phyloP scores from a whole-genome alignment of 345 rosid species.

The Erysimum cheiranthoides region DNA sequence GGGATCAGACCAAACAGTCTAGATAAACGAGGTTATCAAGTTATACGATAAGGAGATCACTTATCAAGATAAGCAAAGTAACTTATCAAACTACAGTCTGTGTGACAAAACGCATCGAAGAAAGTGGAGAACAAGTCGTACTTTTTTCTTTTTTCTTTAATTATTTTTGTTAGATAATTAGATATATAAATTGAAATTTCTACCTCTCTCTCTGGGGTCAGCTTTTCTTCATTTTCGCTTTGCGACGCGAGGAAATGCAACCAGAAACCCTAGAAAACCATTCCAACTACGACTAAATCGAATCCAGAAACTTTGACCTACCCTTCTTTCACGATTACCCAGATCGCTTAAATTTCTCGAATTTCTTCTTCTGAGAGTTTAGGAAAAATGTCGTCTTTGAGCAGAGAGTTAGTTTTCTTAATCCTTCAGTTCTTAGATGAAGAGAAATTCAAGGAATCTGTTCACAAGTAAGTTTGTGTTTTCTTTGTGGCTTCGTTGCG shows the following conservation, averaged over 20 bases:
- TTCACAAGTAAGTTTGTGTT: slow-evolving; percentile 56
- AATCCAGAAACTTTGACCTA: slow-evolving; percentile 12
- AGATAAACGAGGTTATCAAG: slow-evolving; percentile 40
- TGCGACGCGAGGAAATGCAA: slow-evolving; percentile 40
- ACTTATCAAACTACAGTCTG: slow-evolving; percentile 39
- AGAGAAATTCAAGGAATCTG: slow-evolving; percentile 53
- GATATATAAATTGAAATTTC: slow-evolving; percentile 23
- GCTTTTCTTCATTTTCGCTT: slow-evolving; percentile 36
- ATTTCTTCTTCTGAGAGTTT: background rate
- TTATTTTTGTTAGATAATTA: background rate
- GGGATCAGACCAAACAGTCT: slow-evolving; percentile 36
- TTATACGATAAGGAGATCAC: background rate
- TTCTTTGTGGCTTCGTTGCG: background rate
- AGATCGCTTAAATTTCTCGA: slow-evolving; percentile 27
- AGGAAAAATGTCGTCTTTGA: slow-evolving; percentile 63
- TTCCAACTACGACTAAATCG: slow-evolving; percentile 38
- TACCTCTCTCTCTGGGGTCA: slow-evolving; percentile 40
- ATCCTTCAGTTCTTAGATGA: slow-evolving; percentile 73
- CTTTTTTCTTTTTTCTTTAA: slow-evolving; percentile 34
- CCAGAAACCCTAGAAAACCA: slow-evolving; percentile 48
- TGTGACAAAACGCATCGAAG: slow-evolving; percentile 51
- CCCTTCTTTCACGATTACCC: slow-evolving; percentile 23
- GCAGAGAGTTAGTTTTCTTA: slow-evolving; percentile 71
- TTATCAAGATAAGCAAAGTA: background rate
- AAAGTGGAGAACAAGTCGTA: slow-evolving; percentile 53